phyloP scores from a whole-genome alignment of 2,329 filamentous ascomycete genomes.

The Fusarium equiseti region DNA sequence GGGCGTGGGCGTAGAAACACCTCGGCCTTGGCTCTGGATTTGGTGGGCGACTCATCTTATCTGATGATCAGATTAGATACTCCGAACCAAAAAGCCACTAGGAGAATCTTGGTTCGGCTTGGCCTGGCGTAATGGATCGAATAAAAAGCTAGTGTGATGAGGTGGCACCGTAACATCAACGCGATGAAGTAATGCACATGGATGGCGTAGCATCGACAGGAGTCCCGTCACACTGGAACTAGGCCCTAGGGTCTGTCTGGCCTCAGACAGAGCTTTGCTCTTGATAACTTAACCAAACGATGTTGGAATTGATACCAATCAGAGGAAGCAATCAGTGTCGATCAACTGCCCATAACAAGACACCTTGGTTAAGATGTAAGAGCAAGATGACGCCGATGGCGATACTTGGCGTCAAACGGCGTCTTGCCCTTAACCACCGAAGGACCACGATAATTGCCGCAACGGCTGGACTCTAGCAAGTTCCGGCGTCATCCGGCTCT shows the following conservation, averaged over 20 bases:
- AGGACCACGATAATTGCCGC: conserved; percentile 42
- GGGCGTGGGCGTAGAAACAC: conserved; percentile 27
- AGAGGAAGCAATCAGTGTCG: background rate
- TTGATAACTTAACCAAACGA: background rate
- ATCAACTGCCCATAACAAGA: background rate
- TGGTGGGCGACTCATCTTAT: conserved; percentile 53
- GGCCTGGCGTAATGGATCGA: background rate
- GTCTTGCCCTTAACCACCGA: conserved; percentile 1
- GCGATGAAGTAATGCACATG: conserved; percentile 16
- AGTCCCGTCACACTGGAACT: conserved; percentile 16
- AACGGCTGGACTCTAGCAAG: conserved; percentile 21
- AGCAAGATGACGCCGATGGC: conserved; percentile 23
- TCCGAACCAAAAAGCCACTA: conserved; percentile 29
- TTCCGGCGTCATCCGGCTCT: conserved; percentile 14
- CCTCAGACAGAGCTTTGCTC: background rate
- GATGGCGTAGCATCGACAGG: conserved; percentile 2
- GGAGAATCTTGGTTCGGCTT: conserved; percentile 16
- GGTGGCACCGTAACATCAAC: conserved; percentile 6
- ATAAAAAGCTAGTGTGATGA: conserved; percentile 2
- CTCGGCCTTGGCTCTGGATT: conserved; percentile 1
- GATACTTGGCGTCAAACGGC: conserved; percentile 20
- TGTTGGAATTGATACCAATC: background rate
- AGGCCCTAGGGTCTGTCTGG: background rate
- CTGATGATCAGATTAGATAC: conserved; percentile 61
- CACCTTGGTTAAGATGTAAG: background rate